Evolutionary conservation across 768 basidiomycete genomes (phyloP), one percentile per base, ranked within the genome.

Genomic region (Pulveroboletus sp.): DNA sequence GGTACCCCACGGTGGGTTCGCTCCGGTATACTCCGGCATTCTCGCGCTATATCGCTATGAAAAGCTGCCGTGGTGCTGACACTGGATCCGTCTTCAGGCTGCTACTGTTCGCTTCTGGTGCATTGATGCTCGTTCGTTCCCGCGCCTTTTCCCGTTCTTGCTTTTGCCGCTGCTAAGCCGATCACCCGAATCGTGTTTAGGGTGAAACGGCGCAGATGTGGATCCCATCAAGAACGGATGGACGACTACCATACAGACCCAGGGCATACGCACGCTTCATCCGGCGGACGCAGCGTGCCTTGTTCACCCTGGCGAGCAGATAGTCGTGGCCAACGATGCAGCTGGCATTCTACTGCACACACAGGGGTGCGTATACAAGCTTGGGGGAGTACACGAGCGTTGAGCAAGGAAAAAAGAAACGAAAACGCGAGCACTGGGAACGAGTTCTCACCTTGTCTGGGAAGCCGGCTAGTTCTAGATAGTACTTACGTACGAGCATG

Each of bases 141-240:
- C 54, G 47, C 55, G 50, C 55, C 39, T 43, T 52, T 54, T 58
- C 33, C 63, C 55, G 56, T 38, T 28, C 53, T 54, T 57, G 52
- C 46, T 57, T 56, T 43, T 10, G 51, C 59, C 61, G 59, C 63
- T 46, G 52, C 39, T 48, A 35, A 59, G 52, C 64, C 61, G 64
- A 61, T 60, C 54, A 46, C 55, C 35, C 42, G 28, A 52, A 40
- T 36, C 33, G 28, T 17, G 40, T 45, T 41, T 30, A 52, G 27
- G 50, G 27, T 55, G 56, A 64, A 60, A 54, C 56, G 49, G 48
- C 47, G 61, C 57, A 43, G 47, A 53, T 59, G 66, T 56, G 63
- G 66, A 57, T 58, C 68, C 68, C 59, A 48, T 40, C 42, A 12
- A 47, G 50, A 43, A 45, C 45, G 47, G 47, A 51, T 50, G 55